Conservation (phyloP, 2,329 filamentous ascomycete species). For the Grosmannia penicillata region DNA sequence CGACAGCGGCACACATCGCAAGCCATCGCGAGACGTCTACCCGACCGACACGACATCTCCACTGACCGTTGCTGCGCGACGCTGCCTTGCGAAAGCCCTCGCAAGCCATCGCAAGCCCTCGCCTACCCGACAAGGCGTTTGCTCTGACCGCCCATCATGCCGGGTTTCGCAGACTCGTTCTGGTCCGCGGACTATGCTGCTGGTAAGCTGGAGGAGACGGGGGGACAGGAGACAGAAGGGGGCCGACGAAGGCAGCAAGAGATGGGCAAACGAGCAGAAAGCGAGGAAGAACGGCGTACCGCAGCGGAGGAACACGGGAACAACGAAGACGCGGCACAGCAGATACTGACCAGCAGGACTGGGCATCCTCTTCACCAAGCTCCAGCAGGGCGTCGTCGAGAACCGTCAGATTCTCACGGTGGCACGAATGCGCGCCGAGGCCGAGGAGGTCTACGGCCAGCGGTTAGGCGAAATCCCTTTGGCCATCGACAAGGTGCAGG, state of each 20-base stretch:
- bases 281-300: too few relatives aligned
- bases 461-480: slow-evolving; percentile 70
- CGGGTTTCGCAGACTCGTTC: slow-evolving; percentile 87
- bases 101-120: too few relatives aligned
- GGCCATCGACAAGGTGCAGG: slow-evolving; percentile 64
- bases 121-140: too few relatives aligned
- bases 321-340: too few relatives aligned
- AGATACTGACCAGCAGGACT: slow-evolving; percentile 38
- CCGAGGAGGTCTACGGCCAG: slow-evolving; percentile 78
- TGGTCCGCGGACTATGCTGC: slow-evolving; percentile 97
- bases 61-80: too few relatives aligned
- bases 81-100: too few relatives aligned
- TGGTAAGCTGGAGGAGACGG: slow-evolving; percentile 32
- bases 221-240: background rate
- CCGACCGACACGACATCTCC: too few relatives aligned
- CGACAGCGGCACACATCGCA: background rate
- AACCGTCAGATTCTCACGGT: slow-evolving; percentile 89
- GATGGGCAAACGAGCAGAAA: too few relatives aligned
- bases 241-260: too few relatives aligned
- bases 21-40: background rate
- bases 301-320: too few relatives aligned
- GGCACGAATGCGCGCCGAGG: slow-evolving; percentile 86
- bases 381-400: slow-evolving; percentile 90
- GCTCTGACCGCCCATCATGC: slow-evolving; percentile 40
- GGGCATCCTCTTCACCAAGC: slow-evolving; percentile 87